Evolutionary conservation across 2,329 filamentous ascomycete species (phyloP).

Genomic region (Fusarium sp.): DNA sequence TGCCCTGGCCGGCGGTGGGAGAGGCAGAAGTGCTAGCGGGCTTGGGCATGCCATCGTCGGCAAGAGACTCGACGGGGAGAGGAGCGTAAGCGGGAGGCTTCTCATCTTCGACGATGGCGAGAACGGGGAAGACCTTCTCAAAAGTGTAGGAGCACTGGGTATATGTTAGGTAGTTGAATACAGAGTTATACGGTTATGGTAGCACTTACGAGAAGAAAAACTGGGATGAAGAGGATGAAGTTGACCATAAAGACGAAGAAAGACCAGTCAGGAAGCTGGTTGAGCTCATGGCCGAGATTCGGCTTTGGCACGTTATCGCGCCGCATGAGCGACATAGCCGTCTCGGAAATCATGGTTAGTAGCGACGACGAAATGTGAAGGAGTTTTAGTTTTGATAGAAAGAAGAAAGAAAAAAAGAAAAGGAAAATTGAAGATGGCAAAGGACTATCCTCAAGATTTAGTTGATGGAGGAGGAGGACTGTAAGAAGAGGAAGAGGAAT

Average conservation of each 20-base stretch:
- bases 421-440: constrained; percentile 1
- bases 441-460: constrained; percentile 5
- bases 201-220: constrained; percentile 57
- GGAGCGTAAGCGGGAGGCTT: constrained; percentile 67
- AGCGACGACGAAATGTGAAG: neutral
- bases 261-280: constrained; percentile 52
- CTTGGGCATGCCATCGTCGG: constrained; percentile 48
- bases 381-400: constrained; percentile 2
- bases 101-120: constrained; percentile 70
- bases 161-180: neutral
- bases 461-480: constrained; percentile 18
- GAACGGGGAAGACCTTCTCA: constrained; percentile 62
- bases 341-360: constrained; percentile 37
- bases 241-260: constrained; percentile 55
- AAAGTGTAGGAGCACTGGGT: constrained; percentile 65
- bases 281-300: constrained; percentile 13
- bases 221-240: constrained; percentile 60
- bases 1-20: constrained; percentile 16
- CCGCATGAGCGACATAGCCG: constrained; percentile 44
- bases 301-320: constrained; percentile 50
- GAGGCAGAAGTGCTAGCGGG: constrained; percentile 49
- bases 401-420: constrained; percentile 1
- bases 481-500: neutral
- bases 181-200: neutral
- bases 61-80: constrained; percentile 61